Evolutionary conservation across 2,329 filamentous ascomycete genomes (phyloP), one percentile per base, ranked within the genome.

Genomic region (Chaetomiaceae sp.): DNA sequence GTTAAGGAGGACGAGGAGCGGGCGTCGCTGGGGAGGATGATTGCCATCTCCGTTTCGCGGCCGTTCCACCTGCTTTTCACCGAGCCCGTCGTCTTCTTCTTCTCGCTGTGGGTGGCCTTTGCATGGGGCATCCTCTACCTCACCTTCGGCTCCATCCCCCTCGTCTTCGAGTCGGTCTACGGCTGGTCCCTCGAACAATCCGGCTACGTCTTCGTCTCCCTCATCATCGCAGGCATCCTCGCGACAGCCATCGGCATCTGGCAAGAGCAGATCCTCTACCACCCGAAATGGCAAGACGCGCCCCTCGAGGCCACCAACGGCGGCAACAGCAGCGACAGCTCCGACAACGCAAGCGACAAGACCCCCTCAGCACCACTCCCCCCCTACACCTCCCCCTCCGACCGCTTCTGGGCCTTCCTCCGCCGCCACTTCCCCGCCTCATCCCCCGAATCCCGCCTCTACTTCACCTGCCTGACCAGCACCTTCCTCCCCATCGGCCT

Each of bases 111-210:
- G 91, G 86, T 91, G 1, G 80, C 89, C 0, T 96, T 96, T 68
- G 85, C 85, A 19, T 96, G 91, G 91, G 90, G 87, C 0, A 81
- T 95, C 0, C 79, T 96, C 0, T 96, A 96, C 68, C 75, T 96
- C 17, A 89, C 87, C 12, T 92, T 96, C 61, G 82, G 83, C 14
- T 87, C 89, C 1, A 82, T 96, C 5, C 89, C 91, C 0, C 78
- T 94, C 4, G 84, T 95, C 22, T 95, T 94, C 69, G 65, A 74
- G 20, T 78, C 74, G 5, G 83, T 82, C 40, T 83, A 92, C 66
- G 71, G 74, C 60, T 92, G 95, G 72, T 79, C 76, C 55, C 71
- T 84, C 33, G 76, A 87, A 58, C 76, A 89, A 66, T 78, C 80
- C 1, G 88, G 88, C 47, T 81, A 83, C 7, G 79, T 92, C 4